Base-by-base conservation (phyloP, 371 early-diverging fungal genomes). In the Massospora cicadina region DNA sequence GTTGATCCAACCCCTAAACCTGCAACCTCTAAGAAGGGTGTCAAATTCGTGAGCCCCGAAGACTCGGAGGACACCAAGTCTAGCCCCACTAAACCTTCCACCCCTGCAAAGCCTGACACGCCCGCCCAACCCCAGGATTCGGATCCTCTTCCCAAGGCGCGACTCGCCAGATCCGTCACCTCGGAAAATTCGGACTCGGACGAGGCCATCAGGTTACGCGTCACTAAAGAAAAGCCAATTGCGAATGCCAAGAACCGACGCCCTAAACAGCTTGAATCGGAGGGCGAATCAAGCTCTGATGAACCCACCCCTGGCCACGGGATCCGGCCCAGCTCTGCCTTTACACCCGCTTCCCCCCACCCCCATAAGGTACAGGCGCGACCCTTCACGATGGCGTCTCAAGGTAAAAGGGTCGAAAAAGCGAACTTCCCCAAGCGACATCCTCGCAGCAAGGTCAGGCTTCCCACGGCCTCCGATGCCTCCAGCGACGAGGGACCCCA, bases 391-490 rank as follows among this genome's bases (percentile, higher is more conserved):
- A 43, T 43, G 43, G 43, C 43, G 17, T 17, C 43, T 17, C 17
- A 5, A 5, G 43, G 5, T 43, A 43, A 43, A 17, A 17, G 17
- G 5, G 17, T 10, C 5, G 43, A 10, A 43, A 10, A 5, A 10
- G 10, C 43, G 43, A 10, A 10, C 43, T 17, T 17, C 43, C 5
- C 43, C 43, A 43, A 43, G 17, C 5, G 43, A 43, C 43, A 62
- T n/a, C 10, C 24, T 31, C 31, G 43, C n/a, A 62, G 43, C 17
- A 62, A 62, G 25, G 62, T 62, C 7, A 43, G 31, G 17, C 26
- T 62, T 43, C 62, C 62, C 10, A 43, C n/a, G 12, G 62, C 12
- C 10, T 62, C 62, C 25, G 62, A 62, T 7, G 32, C 62, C 10
- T 62, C 62, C 7, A 62, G 43, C 43, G 62, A 62, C 7, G 62